Evolutionary conservation across 1,139 yeast species (phyloP), one percentile per base, ranked within the genome.

Genomic region (Starmera stellimalicola): DNA sequence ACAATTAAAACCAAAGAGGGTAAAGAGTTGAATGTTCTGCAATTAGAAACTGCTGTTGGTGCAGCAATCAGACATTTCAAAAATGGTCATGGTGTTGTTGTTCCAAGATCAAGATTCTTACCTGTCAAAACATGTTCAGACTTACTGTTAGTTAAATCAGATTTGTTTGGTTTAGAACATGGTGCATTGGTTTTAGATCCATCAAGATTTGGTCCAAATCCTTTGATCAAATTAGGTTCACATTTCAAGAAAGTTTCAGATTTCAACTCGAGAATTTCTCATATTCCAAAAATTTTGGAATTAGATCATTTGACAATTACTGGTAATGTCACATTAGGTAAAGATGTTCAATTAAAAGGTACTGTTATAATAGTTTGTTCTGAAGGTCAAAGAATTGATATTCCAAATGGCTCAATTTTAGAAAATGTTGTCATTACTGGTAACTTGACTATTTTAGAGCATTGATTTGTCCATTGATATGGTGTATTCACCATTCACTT

Each of bases 101-200:
- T 91, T 24, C 97, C 98, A 60, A 83, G 98, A 66, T 73, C 95
- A 30, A 80, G 98, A 58, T 91, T 91, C 73, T 73, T 93, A 65
- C 98, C 98, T 16, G 98, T 91, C 51, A 91, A 91, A 69, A 93
- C 98, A 17, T 85, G 93, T 60, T 87, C 96, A 8, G 98, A 91
- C 60, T 68, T 91, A 60, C 68, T 93, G 51, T 73, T 91, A 53
- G 98, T 91, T 46, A 91, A 91, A 64, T 87, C 96, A n/a, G 98
- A 91, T 58, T 71, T 91, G 55, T 91, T 88, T 69, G 74, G 70
- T 55, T 71, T 91, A 58, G 85, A 82, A 57, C 96, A 88, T 54
- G 98, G 98, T 55, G 81, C 95, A 15, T 72, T 91, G 51, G 79
- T 72, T 47, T 67, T 91, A 58, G 93, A 85, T 54, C 78, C 91